Base-by-base conservation (phyloP, 176 grass and related monocot genomes). In the Oryza rufipogon region DNA sequence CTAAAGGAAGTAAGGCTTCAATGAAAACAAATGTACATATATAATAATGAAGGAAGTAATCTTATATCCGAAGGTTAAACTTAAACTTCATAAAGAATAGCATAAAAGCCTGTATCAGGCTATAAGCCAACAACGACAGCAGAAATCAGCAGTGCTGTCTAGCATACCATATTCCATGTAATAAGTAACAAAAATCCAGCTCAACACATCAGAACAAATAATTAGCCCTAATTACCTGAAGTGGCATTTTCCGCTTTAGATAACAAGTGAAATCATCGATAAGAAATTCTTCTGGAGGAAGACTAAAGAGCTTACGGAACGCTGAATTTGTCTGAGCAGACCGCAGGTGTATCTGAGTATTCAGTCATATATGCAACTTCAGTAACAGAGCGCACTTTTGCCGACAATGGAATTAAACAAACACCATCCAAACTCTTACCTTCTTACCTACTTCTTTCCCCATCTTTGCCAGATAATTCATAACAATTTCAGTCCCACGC, bases 181-280 rank as follows among this genome's bases (percentile, higher is more conserved):
- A 80, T 45, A 70, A 77, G 74, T 45, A 23, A 81, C n/a, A 80
- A 16, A 67, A 42, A 25, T 11, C 25, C 22, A 83, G 46, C 26
- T 73, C 67, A 73, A 78, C 22, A 66, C 56, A 78, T 46, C 56
- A n/a, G 3, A 56, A 44, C 14, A 54, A 81, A 63, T 17, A 74
- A 63, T 45, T 7, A 71, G 22, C 4, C 3, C 58, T 77, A 45
- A 58, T 86, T 86, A 95, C 93, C 96, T 98, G 93, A 68, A 88
- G 87, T 75, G 81, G 93, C 93, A 95, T 86, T 93, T 93, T 98
- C 85, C 91, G 88, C 79, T 98, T 98, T 77, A 98, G 73, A 76
- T 98, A 91, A 68, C 96, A 98, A 13, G 89, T 98, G 84, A 98
- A 98, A 92, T 98, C 96, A 26, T 98, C 89, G 68, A 98, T 98